phyloP scores from a whole-genome alignment of 148 eudicot species.

The Agrostemma githago region DNA sequence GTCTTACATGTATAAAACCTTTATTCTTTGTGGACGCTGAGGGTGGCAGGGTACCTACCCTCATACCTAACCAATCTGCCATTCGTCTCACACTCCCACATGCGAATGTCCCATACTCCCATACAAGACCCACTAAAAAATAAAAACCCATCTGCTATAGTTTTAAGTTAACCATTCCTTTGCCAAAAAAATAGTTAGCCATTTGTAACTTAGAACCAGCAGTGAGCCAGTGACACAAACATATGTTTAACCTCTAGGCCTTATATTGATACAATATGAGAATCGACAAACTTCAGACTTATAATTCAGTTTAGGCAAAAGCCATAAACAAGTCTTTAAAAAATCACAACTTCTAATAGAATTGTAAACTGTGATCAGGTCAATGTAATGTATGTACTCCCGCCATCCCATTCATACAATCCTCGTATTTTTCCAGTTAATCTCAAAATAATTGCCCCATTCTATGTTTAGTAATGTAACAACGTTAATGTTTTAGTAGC shows the following conservation, averaged over 20 bases:
- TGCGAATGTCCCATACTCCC: not conserved
- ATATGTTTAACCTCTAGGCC: not conserved
- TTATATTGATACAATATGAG: conserved; percentile 1
- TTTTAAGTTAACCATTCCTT: too few relatives aligned
- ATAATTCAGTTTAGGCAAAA: not conserved
- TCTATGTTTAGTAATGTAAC: not conserved
- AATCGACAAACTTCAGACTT: not conserved
- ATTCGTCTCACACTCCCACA: not conserved
- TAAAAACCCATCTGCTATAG: not conserved
- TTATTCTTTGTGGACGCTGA: too few relatives aligned
- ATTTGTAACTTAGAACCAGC: not conserved
- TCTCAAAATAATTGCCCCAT: not conserved
- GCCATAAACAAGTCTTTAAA: not conserved
- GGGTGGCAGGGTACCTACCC: not conserved
- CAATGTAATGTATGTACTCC: not conserved
- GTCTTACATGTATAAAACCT: not conserved
- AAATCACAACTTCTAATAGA: not conserved
- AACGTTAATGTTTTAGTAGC: not conserved
- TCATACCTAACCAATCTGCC: not conserved
- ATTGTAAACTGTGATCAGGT: not conserved
- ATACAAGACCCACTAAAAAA: not conserved
- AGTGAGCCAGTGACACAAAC: not conserved
- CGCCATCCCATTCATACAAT: not conserved
- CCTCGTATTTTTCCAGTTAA: not conserved
- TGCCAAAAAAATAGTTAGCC: not conserved